Base-by-base conservation (phyloP, 345 rosid species). In the Aquilaria sinensis region DNA sequence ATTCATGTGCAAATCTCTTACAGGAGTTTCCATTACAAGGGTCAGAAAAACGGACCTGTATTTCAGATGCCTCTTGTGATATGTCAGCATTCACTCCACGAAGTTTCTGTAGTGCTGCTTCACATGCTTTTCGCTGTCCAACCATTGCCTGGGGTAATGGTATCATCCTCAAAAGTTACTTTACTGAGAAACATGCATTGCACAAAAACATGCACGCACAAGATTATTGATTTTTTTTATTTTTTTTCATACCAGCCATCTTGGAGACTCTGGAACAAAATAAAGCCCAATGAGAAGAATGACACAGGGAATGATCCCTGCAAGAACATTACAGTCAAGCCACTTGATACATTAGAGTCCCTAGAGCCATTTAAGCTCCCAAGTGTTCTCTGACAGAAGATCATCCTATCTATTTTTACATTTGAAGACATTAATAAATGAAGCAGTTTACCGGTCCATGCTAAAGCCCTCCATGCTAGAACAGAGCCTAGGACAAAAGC, bases 241-340 rank as follows among this genome's bases (percentile, higher is more conserved):
- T 55, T 65, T 49, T 23, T 10, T 12, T 9, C 74, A 72, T 61
- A 84, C 85, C 83, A 84, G 58, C 86, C 89, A 81, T 66, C 89
- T 74, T n/a, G 84, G 84, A 56, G 89, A 84, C 62, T 75, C 86
- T 2, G 84, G 78, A 60, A 81, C 76, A 72, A 81, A 70, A 67
- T 63, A 37, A 30, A 81, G 67, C 33, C 84, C 72, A 0, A 75
- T 37, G 11, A 80, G 67, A 64, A 77, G 83, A 23, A 73, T 14
- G 29, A 75, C 49, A 59, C 83, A 79, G 7, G 86, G 89, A 60
- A 77, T 48, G 59, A 70, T 58, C 62, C 81, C 86, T 79, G 79
- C 68, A 63, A 57, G 45, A 15, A 12, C 49, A 5, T 37, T 9
- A 53, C 53, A 41, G 3, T 0, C 31, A 34, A 23, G 53, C 49